These are phyloP conservation scores for Neocallimastix lanati DNA, from an alignment of 192 early-diverging fungal genomes.

Conservation along the genomic window DNA sequence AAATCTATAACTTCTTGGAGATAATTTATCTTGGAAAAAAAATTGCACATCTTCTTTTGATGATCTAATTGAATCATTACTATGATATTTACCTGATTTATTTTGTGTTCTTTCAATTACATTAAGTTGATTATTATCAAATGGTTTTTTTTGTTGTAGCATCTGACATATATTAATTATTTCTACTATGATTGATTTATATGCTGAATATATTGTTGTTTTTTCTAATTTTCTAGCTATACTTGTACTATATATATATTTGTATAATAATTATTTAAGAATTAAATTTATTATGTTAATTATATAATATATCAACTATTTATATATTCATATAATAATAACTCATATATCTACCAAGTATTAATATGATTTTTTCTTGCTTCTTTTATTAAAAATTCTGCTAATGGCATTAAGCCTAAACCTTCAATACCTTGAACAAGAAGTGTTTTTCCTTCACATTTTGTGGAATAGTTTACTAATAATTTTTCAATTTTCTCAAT, in stretches of 20 bases:
- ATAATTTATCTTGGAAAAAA: background rate
- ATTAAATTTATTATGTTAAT: too few relatives aligned
- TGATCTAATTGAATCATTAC: background rate
- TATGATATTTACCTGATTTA: background rate
- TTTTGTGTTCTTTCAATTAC: background rate
- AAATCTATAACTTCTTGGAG: background rate
- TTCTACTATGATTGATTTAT: background rate
- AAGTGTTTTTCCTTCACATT: slow-evolving; percentile 4
- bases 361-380: slow-evolving; percentile 9
- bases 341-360: slow-evolving; percentile 20
- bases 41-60: background rate
- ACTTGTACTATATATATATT: slow-evolving; percentile 15
- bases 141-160: background rate
- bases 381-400: slow-evolving; percentile 13
- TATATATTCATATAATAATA: too few relatives aligned
- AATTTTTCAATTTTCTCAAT: slow-evolving; percentile 8
- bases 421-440: slow-evolving; percentile 27
- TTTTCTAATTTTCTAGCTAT: slow-evolving; percentile 17
- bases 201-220: slow-evolving; percentile 11
- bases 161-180: background rate
- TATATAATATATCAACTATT: too few relatives aligned
- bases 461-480: slow-evolving; percentile 1
- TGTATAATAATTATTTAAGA: too few relatives aligned
- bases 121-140: background rate
- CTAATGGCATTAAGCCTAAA: slow-evolving; percentile 19